Evolutionary conservation across 2,329 filamentous ascomycete genomes (phyloP), one percentile per base, ranked within the genome.

Genomic region (Colletotrichum salicis): DNA sequence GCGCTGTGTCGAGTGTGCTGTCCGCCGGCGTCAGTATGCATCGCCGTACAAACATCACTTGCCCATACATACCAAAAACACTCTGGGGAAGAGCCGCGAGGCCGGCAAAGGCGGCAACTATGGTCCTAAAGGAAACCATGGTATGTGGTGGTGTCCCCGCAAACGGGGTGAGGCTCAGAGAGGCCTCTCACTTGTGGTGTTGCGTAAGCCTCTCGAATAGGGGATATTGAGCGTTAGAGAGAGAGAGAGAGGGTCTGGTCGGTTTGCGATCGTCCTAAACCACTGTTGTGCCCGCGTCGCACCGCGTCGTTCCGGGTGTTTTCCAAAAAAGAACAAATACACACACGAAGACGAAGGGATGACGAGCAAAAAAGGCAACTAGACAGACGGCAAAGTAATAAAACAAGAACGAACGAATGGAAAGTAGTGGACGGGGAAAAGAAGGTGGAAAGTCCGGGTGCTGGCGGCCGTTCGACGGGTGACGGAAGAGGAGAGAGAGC

Each of bases 1-100:
- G 76, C 96, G 89, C 74, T 90, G 88, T 61, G 89, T 86, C 0
- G 94, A 97, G 80, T 93, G 89, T 74, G 91, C 93, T 90, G 51
- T 13, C 15, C 29, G 48, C 19, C 41, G 41, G n/a, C 41, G 41
- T 48, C 41, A 48, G 48, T 33, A 55, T 58, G 35, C 27, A 13
- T 31, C 15, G 15, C 33, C 33, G 7, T n/a, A 41, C 19, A 12
- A n/a, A n/a, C 24, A 7, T 52, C 56, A 13, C 29, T 11, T 29
- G 24, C 12, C 13, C 5, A 22, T 12, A 76, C 79, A 52, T 75
- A 82, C 81, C 78, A 74, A 79, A 60, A 27, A 78, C 79, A 58
- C 77, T 76, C 45, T 79, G 79, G 12, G 79, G 57, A 15, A 82
- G 71, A 52, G 80, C 72, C 45, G 78, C 80, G 65, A 77, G 74